phyloP scores from a whole-genome alignment of 78 protist species.

The Protostelium mycophagum region DNA sequence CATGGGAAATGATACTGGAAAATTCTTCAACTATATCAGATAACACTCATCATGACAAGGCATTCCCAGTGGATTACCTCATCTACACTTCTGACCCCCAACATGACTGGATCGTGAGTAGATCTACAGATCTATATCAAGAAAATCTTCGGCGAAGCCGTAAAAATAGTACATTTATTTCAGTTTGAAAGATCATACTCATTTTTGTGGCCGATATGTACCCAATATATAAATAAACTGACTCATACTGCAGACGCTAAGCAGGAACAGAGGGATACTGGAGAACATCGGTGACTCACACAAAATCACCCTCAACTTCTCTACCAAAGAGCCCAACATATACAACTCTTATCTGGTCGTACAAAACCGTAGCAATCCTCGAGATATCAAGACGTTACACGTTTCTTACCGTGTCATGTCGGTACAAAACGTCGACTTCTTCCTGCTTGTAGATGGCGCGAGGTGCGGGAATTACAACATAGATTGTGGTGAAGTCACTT shows the following conservation, averaged over 20 bases:
- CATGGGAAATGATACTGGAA: conserved; percentile 49
- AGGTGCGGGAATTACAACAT: conserved; percentile 14
- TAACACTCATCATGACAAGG: background rate
- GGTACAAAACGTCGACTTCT: conserved; percentile 41
- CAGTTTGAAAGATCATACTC: too few relatives aligned
- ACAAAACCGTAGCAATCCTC: conserved; percentile 53
- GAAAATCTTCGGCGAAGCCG: too few relatives aligned
- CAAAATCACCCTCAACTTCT: conserved; percentile 32
- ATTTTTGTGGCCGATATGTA: too few relatives aligned
- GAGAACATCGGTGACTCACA: conserved; percentile 45
- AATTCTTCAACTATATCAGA: background rate
- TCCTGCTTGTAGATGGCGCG: conserved; percentile 49
- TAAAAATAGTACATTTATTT: too few relatives aligned
- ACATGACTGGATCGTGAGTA: conserved; percentile 41
- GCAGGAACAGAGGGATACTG: conserved; percentile 57
- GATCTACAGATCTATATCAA: too few relatives aligned
- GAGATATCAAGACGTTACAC: conserved; percentile 47
- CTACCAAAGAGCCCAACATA: conserved; percentile 46
- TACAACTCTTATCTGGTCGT: conserved; percentile 38
- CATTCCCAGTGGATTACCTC: conserved; percentile 24
- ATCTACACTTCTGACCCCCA: conserved; percentile 30
- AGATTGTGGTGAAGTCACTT: conserved; percentile 44
- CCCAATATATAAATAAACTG: background rate
- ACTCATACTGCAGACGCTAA: background rate
- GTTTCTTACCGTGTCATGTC: conserved; percentile 48